Evolutionary conservation across 768 basidiomycete species (phyloP), one percentile per base, ranked within the genome.

Genomic region (Trametes sanguinea): DNA sequence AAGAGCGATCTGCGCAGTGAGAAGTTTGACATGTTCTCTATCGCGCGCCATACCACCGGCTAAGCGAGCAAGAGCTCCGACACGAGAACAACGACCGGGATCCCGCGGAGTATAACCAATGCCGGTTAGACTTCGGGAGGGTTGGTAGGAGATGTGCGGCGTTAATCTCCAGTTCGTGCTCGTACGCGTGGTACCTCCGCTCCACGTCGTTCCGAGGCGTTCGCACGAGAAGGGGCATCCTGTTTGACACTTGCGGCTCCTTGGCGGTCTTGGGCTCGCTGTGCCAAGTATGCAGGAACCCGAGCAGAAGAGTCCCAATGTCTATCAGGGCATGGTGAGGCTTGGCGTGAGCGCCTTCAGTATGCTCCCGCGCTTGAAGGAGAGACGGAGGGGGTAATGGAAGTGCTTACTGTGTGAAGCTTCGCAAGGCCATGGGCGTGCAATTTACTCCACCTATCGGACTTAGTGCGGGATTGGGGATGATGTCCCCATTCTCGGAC

Each of bases 71-170:
- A 37, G 6, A 30, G 29, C 37, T 27, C 57, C 29, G 40, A 43
- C 32, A 51, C 50, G 42, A 14, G 57, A 51, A 22, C 50, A 5
- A 11, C 16, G 17, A 4, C 29, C 43, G 50, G 40, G 27, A 29
- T n/a, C 30, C 14, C 11, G 2, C 13, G 50, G 57, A 3, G 42
- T 30, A 52, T 33, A 9, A n/a, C 42, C 16, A 32, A 5, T 51
- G 57, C 57, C 57, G 57, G 48, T 57, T 57, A 17, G 11, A 33
- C 32, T 10, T 59, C 50, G 57, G 57, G 50, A 6, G 42, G 33
- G 35, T 50, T 22, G 61, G 50, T 50, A 51, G 61, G 51, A 48
- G 50, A 51, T 45, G 51, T 63, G 62, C 62, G 62, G 62, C 52
- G 62, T 44, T 63, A 63, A 52, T 51, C 46, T 63, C 44, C 53